Conservation (phyloP, 2,329 filamentous ascomycete species). For the Escovopsis sp. region DNA sequence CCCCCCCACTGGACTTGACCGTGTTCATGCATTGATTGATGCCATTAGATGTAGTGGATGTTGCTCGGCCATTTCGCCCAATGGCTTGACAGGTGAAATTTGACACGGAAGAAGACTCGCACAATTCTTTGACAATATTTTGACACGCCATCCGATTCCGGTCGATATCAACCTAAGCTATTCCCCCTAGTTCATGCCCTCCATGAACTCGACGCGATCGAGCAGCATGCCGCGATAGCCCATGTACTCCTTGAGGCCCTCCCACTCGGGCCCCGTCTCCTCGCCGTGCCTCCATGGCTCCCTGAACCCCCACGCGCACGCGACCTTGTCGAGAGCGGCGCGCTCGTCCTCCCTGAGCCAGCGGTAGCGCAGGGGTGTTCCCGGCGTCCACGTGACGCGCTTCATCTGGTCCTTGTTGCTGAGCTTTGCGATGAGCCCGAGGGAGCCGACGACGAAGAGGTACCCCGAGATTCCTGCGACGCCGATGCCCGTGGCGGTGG, state of each 20-base stretch:
- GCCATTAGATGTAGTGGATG: too few relatives aligned
- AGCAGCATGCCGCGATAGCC: slow-evolving; percentile 76
- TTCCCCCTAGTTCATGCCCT: slow-evolving; percentile 52
- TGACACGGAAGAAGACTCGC: too few relatives aligned
- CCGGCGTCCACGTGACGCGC: slow-evolving; percentile 77
- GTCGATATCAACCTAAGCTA: too few relatives aligned
- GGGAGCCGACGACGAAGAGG: slow-evolving; percentile 61
- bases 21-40: too few relatives aligned
- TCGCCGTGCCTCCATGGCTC: slow-evolving; percentile 69
- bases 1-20: too few relatives aligned
- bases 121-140: too few relatives aligned
- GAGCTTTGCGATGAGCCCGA: slow-evolving; percentile 71
- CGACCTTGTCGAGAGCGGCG: slow-evolving; percentile 71
- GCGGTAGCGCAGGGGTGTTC: slow-evolving; percentile 63
- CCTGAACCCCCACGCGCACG: slow-evolving; percentile 82
- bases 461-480: slow-evolving; percentile 76
- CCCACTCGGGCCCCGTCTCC: slow-evolving; percentile 85
- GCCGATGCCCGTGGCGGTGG: slow-evolving; percentile 59
- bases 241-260: slow-evolving; percentile 69
- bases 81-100: too few relatives aligned
- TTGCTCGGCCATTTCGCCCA: too few relatives aligned
- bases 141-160: too few relatives aligned
- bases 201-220: slow-evolving; percentile 80
- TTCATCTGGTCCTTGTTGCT: slow-evolving; percentile 93
- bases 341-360: slow-evolving; percentile 88